Evolutionary conservation across 768 basidiomycete species (phyloP), one percentile per base, ranked within the genome.

Genomic region (Russula abietina): DNA sequence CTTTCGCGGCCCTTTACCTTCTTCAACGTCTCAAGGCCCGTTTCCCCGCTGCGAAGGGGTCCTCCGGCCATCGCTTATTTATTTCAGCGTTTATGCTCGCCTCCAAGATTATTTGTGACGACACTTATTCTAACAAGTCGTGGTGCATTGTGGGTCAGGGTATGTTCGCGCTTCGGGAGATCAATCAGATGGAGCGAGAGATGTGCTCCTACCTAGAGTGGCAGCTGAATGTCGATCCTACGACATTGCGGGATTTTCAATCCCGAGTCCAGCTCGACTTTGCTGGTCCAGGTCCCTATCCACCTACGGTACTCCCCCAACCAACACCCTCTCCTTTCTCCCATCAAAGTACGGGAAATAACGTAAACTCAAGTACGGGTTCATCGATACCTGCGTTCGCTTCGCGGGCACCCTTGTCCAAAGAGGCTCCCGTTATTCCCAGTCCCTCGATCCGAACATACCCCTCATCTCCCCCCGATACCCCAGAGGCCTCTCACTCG

Each of bases 171-270:
- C 76, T 95, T 8, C 81, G 89, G 51, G 93, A 95, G 80, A 88
- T 97, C 70, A 97, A 97, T 74, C 93, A 95, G 79, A 94, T 95
- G 93, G 93, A 95, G 77, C 78, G 92, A 26, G 93, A 95, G 75
- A 93, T 97, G 87, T 93, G 87, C 66, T 81, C 83, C 17, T 98
- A 98, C 70, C 78, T 99, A 49, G 94, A 96, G 72, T 98, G 93
- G 94, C 88, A 91, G 70, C 77, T 91, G 8, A 89, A 85, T 48
- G 86, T 91, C 56, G 88, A 90, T 56, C 81, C 85, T 0, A 70
- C 77, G 0, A 84, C 84, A 0, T 75, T 91, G 0, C 65, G 69
- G 4, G 83, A 81, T 43, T 91, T 91, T 69, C 85, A 89, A 68
- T 69, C 70, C 0, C 81, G 81, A 70, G 81, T 89, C 0, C 77